These are phyloP conservation scores for Chytriomyces confervae DNA, from an alignment of 192 early-diverging fungal genomes.

Conservation along the genomic window DNA sequence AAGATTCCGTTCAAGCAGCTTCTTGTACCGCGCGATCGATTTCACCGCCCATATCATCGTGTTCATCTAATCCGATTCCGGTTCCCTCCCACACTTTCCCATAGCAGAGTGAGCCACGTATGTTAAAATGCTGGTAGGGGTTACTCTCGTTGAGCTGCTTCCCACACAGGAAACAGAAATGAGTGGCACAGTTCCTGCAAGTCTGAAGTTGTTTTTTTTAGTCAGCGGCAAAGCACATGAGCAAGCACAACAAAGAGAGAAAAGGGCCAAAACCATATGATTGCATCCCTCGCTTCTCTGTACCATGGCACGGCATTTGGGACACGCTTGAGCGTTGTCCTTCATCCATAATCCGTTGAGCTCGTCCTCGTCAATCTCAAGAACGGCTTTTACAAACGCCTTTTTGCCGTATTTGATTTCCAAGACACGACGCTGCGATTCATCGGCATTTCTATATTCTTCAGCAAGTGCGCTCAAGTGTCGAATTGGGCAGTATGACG, in stretches of 20 bases:
- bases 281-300: conserved; percentile 39
- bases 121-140: conserved; percentile 32
- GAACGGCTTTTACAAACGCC: conserved; percentile 29
- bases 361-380: conserved; percentile 36
- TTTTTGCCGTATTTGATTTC: conserved; percentile 48
- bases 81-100: conserved; percentile 30
- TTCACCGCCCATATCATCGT: background rate
- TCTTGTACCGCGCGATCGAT: background rate
- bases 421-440: background rate
- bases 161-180: conserved; percentile 51
- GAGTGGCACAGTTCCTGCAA: conserved; percentile 40
- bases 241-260: too few relatives aligned
- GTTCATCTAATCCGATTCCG: background rate
- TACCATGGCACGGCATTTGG: conserved; percentile 20
- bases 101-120: conserved; percentile 7
- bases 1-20: background rate
- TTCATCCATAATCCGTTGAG: conserved; percentile 28
- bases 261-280: conserved; percentile 16
- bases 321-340: conserved; percentile 46
- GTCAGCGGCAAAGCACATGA: too few relatives aligned
- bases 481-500: conserved; percentile 42
- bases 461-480: conserved; percentile 23
- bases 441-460: conserved; percentile 35
- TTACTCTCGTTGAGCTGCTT: background rate
- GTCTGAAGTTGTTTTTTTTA: conserved; percentile 18